Evolutionary conservation across 2,329 filamentous ascomycete species (phyloP), one percentile per base, ranked within the genome.

Genomic region (Zymoseptoria pseudotritici): DNA sequence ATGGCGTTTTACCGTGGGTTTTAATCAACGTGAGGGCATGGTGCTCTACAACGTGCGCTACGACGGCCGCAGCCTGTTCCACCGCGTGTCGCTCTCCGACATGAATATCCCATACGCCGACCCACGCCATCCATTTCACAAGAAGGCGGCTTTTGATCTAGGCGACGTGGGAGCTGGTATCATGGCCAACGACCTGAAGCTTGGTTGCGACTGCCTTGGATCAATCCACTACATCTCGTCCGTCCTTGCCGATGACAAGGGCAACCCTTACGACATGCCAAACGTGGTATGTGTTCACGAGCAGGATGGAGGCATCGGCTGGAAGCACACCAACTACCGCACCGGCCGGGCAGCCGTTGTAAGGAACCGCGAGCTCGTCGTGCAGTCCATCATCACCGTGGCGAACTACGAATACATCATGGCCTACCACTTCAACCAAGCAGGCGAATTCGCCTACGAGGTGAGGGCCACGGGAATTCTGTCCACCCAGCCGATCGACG

Each of bases 401-500:
- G 80, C 84, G 10, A 89, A 89, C 74, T 89, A 89, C 73, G 86
- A 89, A 69, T 89, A 89, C 69, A 87, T 89, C 66, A 79, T 89
- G 46, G 85, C 86, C 2, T 89, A 86, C 73, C 82, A 86, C 56
- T 88, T 89, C 76, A 87, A 88, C 71, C 86, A 89, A 70, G 86
- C 86, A 2, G 86, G 84, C 58, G 85, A 87, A 67, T 69, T 89
- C 53, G 79, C 79, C 64, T 86, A 88, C 67, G 86, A 89, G 70
- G 83, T 87, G 51, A 82, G 85, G 42, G 86, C 86, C 17, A 89
- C 86, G 1, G 86, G 86, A 4, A 87, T 89, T 60, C 76, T 89
- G 19, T 86, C 82, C 58, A 87, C 86, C 0, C 82, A 86, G 58
- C 86, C 85, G 3, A 85, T 88, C 64, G 85, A 88, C 60, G 82